Evolutionary conservation across 768 basidiomycete species (phyloP).

Genomic region (Coprinopsis cinerea): DNA sequence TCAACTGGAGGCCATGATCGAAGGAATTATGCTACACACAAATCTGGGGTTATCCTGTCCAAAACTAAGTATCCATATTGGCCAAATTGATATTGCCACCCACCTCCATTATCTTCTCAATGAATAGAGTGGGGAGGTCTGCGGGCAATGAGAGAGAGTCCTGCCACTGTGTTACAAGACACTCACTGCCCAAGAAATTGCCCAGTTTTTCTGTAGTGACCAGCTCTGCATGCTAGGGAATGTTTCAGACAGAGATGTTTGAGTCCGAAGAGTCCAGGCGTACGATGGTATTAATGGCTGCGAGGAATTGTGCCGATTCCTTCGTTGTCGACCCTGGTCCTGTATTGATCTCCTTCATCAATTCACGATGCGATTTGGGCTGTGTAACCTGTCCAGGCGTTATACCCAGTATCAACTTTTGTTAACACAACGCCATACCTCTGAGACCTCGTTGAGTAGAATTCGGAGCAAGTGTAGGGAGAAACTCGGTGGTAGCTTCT

Average conservation of each 20-base stretch:
- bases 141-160: neutral
- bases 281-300: conserved; percentile 37
- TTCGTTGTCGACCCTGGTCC: conserved; percentile 40
- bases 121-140: conserved; percentile 56
- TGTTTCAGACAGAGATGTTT: neutral
- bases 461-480: conserved; percentile 59
- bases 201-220: conserved; percentile 53
- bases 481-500: conserved; percentile 51
- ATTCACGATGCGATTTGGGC: conserved; percentile 49
- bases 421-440: conserved; percentile 32
- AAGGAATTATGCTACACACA: conserved; percentile 6
- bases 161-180: neutral
- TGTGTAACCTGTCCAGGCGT: conserved; percentile 45
- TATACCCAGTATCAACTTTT: conserved; percentile 7
- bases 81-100: neutral
- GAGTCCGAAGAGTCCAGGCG: neutral
- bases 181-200: conserved; percentile 53
- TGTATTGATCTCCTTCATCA: conserved; percentile 37
- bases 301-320: conserved; percentile 38
- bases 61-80: neutral
- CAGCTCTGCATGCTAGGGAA: conserved; percentile 39
- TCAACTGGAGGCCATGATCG: neutral
- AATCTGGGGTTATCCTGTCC: conserved; percentile 22
- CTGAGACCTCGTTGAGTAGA: conserved; percentile 64
- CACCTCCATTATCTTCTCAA: conserved; percentile 35